Evolutionary conservation across 306 rosid species (phyloP).

Genomic region (Cucurbita maxima): DNA sequence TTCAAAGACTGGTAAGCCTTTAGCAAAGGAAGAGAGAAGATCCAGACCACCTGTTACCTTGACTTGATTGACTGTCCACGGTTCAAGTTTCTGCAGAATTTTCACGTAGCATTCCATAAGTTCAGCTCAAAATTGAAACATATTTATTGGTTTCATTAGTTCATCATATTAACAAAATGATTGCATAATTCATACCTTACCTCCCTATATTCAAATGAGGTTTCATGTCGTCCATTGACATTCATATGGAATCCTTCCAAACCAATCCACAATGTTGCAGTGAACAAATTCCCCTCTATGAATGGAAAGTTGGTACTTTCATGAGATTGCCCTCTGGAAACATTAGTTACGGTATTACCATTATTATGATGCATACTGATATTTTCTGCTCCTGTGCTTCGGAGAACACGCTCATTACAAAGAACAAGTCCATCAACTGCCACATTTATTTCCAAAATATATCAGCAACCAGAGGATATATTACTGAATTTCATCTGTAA

Average conservation of each 20-base stretch:
- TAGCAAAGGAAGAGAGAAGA: slow-evolving; percentile 68
- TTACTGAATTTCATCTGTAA: neutral
- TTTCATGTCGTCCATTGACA: slow-evolving; percentile 85
- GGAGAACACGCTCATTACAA: slow-evolving; percentile 64
- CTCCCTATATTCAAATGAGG: slow-evolving; percentile 90
- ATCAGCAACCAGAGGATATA: slow-evolving; percentile 14
- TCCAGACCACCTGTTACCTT: slow-evolving; percentile 49
- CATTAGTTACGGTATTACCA: slow-evolving; percentile 27
- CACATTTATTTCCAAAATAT: slow-evolving; percentile 12
- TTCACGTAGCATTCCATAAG: neutral
- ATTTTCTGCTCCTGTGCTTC: slow-evolving; percentile 40
- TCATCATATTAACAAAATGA: neutral
- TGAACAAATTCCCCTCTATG: slow-evolving; percentile 69
- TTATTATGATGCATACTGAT: slow-evolving; percentile 31
- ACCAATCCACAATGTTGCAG: slow-evolving; percentile 81
- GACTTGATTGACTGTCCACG: slow-evolving; percentile 61
- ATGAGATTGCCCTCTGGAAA: slow-evolving; percentile 47
- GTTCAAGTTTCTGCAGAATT: slow-evolving; percentile 73
- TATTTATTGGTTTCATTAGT: neutral
- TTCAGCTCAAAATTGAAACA: neutral
- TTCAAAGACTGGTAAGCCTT: slow-evolving; percentile 82
- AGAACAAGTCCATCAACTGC: slow-evolving; percentile 85
- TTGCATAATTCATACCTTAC: slow-evolving; percentile 41
- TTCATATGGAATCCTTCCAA: slow-evolving; percentile 91
- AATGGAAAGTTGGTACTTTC: slow-evolving; percentile 66